Evolutionary conservation across 768 basidiomycete genomes (phyloP).

Genomic region (Favolaschia claudopus): DNA sequence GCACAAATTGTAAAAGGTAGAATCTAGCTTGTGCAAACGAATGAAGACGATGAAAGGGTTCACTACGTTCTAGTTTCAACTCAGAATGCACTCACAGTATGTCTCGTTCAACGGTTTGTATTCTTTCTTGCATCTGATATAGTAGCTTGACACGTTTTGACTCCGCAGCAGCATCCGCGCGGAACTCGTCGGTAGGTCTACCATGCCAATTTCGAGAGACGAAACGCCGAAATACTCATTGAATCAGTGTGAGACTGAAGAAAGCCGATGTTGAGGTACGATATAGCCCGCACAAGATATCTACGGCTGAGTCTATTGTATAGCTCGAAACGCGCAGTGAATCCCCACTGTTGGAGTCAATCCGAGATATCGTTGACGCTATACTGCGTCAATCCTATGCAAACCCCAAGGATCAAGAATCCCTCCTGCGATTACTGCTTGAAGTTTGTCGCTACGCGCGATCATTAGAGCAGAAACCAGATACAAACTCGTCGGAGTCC

Average conservation of each 20-base stretch:
- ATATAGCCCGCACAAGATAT: neutral
- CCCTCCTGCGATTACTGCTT: constrained; percentile 13
- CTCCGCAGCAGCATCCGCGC: neutral
- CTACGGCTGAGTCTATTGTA: neutral
- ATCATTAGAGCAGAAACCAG: constrained; percentile 6
- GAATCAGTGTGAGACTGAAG: no score
- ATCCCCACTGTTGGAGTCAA: no score
- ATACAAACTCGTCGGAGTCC: neutral
- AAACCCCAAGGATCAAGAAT: constrained; percentile 11
- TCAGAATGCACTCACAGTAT: constrained; percentile 19
- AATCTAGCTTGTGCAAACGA: no score
- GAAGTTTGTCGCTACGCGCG: constrained; percentile 20
- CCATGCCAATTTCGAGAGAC: no score
- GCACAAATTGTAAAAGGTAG: constrained; percentile 14
- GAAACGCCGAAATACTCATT: no score
- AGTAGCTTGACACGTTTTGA: neutral
- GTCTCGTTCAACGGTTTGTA: neutral
- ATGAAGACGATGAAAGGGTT: no score
- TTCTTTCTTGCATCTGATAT: neutral
- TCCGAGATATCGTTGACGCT: constrained; percentile 9
- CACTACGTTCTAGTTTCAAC: constrained; percentile 16
- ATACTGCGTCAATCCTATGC: constrained; percentile 5
- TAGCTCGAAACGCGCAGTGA: neutral
- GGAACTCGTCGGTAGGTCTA: no score
- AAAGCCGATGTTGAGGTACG: neutral